Base-by-base conservation (phyloP, 352 stramenopile species). In the Phytophthora ramorum region DNA sequence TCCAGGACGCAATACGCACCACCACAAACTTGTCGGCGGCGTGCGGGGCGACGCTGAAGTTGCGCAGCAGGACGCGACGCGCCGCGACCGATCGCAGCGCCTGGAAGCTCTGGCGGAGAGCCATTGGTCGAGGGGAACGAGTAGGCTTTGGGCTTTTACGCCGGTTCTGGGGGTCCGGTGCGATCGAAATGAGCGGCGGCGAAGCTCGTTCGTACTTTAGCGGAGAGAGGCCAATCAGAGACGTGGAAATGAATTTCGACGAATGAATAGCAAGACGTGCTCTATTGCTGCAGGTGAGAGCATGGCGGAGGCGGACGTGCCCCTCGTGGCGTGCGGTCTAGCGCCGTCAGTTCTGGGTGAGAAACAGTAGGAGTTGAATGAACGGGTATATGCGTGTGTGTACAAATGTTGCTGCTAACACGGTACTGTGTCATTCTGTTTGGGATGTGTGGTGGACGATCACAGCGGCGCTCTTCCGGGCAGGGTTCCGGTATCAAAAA, bases 11-110 rank as follows among this genome's bases (percentile, higher is more conserved):
- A 1, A n/a, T 13, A 83, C 79, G 66, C 50, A 92, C 84, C 77
- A 93, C 73, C 7, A 87, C 72, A 64, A 93, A 91, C 69, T 93
- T 91, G 67, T 93, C 85, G 43, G 85, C 85, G 17, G 85, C 83
- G 66, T 91, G 85, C 47, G 76, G 70, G 9, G 77, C 71, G 28
- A 78, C 56, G 51, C 71, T 83, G 65, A 90, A 87, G 38, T 71
- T 65, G 48, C 81, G 78, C 14, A 67, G 26, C 17, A 66, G 40
- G 10, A 63, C 59, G 53, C 80, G 76, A 62, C 76, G 79, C n/a
- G 71, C 58, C 37, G 71, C 63, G 63, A 73, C 63, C 43, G 63
- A 71, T 50, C 72, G 78, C 56, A 89, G 68, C 52, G 76, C 73
- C 67, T 81, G 69, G 69, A 92, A 74, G 54, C 79, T 75, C 63